Base-by-base conservation (phyloP, 148 eudicot genomes). In the Persicaria tinctoria region DNA sequence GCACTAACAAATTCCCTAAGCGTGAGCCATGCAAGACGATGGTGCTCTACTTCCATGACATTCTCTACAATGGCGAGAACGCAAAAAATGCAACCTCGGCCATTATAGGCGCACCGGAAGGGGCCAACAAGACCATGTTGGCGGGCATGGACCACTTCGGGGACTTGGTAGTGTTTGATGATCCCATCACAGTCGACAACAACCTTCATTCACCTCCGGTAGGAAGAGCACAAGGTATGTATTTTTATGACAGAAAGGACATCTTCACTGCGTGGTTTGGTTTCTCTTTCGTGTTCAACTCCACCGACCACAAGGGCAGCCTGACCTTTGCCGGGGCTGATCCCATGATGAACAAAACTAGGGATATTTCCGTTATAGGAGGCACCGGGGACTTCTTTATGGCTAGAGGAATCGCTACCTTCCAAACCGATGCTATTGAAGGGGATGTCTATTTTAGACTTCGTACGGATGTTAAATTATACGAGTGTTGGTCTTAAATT, bases 361-460 rank as follows among this genome's bases (percentile, higher is more conserved):
- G 93, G 82, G 96, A 91, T 54, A 59, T 91, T 17, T 89, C 93
- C 0, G 85, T 91, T 1, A 72, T 91, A 46, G 96, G 93, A 12
- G 96, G 96, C 5, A 91, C 96, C 0, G 96, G 96, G 3, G 93
- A 91, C 51, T 91, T 91, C 70, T 89, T 91, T 81, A 89, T 91
- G 96, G 59, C 89, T 63, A 64, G 96, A 68, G 96, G 96, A 46
- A 73, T 89, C 57, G 93, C 89, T 18, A 89, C 91, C n/a, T 48
- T 89, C 73, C 78, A 56, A 83, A 91, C 96, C 1, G 91, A 86
- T 78, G 82, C 89, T 0, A 77, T 73, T 49, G 86, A 91, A 70
- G 93, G 93, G 14, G 89, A 85, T 12, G 89, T 80, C 17, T 91
- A 91, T 64, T 91, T 91, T 55, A 44, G 96, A 78, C 86, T 91